Percentiles rank a stretch among this genome's conserved stretches.
Conservation (phyloP, 306 rosid genomes). For the Benincasa hispida region DNA sequence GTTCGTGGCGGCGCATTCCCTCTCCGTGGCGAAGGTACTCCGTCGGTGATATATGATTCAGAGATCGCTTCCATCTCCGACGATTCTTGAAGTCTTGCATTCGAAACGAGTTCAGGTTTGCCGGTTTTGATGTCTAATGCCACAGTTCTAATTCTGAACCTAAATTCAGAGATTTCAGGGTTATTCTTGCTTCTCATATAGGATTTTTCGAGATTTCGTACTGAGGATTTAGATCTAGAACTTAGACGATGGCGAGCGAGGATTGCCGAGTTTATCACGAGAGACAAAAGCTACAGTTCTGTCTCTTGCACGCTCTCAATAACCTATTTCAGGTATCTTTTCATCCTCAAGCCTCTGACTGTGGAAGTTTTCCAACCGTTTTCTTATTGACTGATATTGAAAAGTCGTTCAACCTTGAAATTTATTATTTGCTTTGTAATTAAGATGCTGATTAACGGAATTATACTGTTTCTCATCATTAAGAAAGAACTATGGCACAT, state of each 20-base stretch:
- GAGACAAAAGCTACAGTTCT: constrained; percentile 66
- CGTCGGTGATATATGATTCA: not conserved
- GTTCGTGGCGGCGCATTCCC: not conserved
- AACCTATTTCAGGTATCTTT: constrained; percentile 74
- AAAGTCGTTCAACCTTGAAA: not conserved
- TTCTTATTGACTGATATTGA: constrained; percentile 1
- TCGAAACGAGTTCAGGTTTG: not conserved
- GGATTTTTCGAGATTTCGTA: not conserved
- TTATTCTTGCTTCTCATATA: not conserved
- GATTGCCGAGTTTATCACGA: constrained; percentile 59
- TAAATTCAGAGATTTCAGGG: not conserved
- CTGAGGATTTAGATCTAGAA: not conserved
- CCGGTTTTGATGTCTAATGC: not conserved
- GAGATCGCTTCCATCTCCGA: not conserved
- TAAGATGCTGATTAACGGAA: not conserved
- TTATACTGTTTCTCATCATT: not conserved
- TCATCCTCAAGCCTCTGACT: not conserved
- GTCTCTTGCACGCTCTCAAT: constrained; percentile 77
- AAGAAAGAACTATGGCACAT: not conserved
- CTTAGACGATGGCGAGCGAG: constrained; percentile 32
- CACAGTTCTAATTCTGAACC: not conserved
- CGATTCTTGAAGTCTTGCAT: not conserved
- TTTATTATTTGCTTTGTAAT: not conserved
- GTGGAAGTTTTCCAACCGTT: not conserved
- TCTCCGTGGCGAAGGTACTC: not conserved